These are phyloP conservation scores for Strobilomyces echinocephalus DNA, from an alignment of 768 basidiomycete genomes.

Conservation along the genomic window DNA sequence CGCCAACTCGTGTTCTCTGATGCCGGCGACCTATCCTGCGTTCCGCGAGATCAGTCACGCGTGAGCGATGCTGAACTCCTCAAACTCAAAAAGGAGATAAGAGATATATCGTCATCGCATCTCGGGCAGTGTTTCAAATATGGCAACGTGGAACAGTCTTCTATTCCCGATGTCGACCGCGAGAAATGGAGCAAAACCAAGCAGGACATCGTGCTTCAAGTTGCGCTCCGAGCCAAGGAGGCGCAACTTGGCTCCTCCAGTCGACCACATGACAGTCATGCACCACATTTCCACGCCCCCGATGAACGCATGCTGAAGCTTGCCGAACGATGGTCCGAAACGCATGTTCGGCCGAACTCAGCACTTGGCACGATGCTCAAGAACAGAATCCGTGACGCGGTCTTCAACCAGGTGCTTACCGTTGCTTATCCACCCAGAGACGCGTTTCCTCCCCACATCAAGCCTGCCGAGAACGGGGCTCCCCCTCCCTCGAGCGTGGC, in stretches of 20 bases:
- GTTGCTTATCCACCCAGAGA: constrained; percentile 47
- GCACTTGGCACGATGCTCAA: constrained; percentile 56
- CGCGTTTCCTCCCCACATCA: constrained; percentile 28
- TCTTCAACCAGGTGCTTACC: constrained; percentile 56
- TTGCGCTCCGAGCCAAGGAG: constrained; percentile 64
- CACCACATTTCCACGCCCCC: constrained; percentile 31
- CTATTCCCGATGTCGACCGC: constrained; percentile 35
- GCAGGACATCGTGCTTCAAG: constrained; percentile 68
- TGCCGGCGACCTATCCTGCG: constrained; percentile 28
- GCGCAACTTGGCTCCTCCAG: constrained; percentile 27
- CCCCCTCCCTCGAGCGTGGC: constrained; percentile 22
- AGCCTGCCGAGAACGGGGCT: constrained; percentile 21
- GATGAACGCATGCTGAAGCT: constrained; percentile 51
- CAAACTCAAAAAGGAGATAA: constrained; percentile 69
- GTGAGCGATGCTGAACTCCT: constrained; percentile 51
- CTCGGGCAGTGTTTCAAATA: constrained; percentile 56
- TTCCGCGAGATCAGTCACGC: constrained; percentile 32
- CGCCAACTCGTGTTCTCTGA: constrained; percentile 64
- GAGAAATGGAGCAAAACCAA: constrained; percentile 54
- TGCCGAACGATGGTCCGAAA: constrained; percentile 67
- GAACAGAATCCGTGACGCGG: constrained; percentile 56
- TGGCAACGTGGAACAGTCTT: constrained; percentile 22
- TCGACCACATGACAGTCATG: constrained; percentile 25
- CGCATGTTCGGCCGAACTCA: constrained; percentile 59
- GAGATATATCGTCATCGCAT: constrained; percentile 55